Conservation (phyloP, 1,284 basidiomycete genomes). For the Fomitiporia mediterranea region DNA sequence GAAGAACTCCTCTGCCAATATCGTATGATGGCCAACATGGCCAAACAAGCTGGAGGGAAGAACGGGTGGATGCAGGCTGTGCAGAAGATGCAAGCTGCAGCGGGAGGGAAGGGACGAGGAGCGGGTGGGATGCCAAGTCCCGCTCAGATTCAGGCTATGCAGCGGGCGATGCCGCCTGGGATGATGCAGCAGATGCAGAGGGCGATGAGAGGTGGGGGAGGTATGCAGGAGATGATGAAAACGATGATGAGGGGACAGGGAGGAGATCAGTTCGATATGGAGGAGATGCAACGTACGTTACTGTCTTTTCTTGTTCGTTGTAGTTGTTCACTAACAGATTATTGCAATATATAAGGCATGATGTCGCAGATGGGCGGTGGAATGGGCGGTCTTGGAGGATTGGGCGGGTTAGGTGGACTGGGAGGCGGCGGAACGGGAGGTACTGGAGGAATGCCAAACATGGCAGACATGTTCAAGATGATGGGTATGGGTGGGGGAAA, state of each 20-base stretch:
- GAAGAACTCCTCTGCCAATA: constrained; percentile 96
- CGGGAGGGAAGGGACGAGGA: constrained; percentile 80
- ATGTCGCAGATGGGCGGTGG: constrained; percentile 81
- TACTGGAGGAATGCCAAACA: constrained; percentile 53
- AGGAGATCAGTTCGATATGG: constrained; percentile 77
- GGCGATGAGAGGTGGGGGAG: constrained; percentile 76
- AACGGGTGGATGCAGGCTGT: constrained; percentile 88
- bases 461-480: constrained; percentile 79
- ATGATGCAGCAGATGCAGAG: constrained; percentile 83
- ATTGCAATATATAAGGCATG: constrained; percentile 53
- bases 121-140: constrained; percentile 84
- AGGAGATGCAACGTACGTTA: constrained; percentile 77
- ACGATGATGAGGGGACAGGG: constrained; percentile 92
- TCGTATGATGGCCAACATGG: constrained; percentile 97
- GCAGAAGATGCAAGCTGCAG: constrained; percentile 86
- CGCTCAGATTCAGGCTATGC: constrained; percentile 90
- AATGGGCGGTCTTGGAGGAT: constrained; percentile 52
- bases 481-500: constrained; percentile 66
- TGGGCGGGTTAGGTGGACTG: constrained; percentile 49
- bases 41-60: constrained; percentile 95
- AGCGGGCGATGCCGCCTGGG: constrained; percentile 86
- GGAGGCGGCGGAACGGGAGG: constrained; percentile 29
- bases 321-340: constrained; percentile 7
- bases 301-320: constrained; percentile 7
- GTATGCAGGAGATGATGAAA: constrained; percentile 95